Percentiles rank a stretch among this genome's conserved stretches.
Conservation (phyloP, 441 rosid species). For the Francoa sonchifolia region DNA sequence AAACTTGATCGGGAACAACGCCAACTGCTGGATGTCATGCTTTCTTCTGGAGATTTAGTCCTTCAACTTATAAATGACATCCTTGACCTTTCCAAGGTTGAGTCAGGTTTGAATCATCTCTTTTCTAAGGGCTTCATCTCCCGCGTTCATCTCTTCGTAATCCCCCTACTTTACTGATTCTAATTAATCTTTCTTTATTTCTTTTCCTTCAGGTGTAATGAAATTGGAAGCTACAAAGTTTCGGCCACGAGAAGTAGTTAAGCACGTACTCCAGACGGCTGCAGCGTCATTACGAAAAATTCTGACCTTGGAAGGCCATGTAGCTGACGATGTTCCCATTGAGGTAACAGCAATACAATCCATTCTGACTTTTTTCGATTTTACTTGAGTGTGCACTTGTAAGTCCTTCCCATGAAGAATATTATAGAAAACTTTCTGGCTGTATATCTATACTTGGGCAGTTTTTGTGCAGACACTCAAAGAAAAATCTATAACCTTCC, state of each 20-base stretch:
- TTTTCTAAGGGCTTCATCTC: background rate
- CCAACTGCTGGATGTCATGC: conserved; percentile 70
- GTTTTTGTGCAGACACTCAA: too few species aligned
- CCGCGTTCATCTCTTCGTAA: background rate
- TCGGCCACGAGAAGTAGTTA: conserved; percentile 83
- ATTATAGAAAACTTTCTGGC: too few species aligned
- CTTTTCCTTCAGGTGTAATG: conserved; percentile 46
- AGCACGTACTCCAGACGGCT: conserved; percentile 92
- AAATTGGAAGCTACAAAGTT: conserved; percentile 89
- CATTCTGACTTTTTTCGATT: background rate
- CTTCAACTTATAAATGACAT: conserved; percentile 90
- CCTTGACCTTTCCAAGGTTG: conserved; percentile 97
- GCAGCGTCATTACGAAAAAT: conserved; percentile 76
- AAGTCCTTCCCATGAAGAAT: too few species aligned
- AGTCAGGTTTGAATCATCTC: conserved; percentile 46
- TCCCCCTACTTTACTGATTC: too few species aligned
- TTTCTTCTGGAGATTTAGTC: conserved; percentile 91
- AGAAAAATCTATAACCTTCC: too few species aligned
- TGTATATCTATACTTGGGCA: too few species aligned
- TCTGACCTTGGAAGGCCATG: conserved; percentile 69
- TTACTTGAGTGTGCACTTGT: too few species aligned
- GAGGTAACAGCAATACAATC: conserved; percentile 32
- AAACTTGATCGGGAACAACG: conserved; percentile 70
- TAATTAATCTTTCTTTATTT: background rate
- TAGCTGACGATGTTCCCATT: conserved; percentile 80